A percentile compares a stretch with the other conserved stretches of the same genome.
phyloP scores from a whole-genome alignment of 2,329 filamentous ascomycete species.

The Fusarium musae region DNA sequence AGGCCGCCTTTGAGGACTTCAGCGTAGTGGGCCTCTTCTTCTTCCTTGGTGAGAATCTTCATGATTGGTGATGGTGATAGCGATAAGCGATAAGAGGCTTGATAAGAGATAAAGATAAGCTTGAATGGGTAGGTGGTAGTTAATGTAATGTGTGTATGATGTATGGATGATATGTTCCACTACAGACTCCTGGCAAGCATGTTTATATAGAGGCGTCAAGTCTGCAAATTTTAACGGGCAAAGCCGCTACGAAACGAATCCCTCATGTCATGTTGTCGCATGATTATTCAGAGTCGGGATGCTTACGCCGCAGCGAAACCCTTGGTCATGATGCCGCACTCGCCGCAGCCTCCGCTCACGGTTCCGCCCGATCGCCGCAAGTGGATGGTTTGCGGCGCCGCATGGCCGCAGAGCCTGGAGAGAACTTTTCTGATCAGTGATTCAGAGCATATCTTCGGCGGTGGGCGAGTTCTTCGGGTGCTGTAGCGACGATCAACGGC shows the following conservation, averaged over 20 bases:
- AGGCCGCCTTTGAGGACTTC: conserved; percentile 82
- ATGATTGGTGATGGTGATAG: conserved; percentile 62
- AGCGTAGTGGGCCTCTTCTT: conserved; percentile 87
- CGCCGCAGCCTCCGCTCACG: not conserved
- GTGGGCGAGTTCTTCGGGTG: accelerated
- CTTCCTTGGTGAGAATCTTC: conserved; percentile 96
- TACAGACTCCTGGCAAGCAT: conserved; percentile 5
- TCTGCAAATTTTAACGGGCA: conserved; percentile 15
- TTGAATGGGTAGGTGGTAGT: not conserved
- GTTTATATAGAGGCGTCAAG: conserved; percentile 15
- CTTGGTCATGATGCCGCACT: not conserved
- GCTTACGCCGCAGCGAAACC: conserved; percentile 14
- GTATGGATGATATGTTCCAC: conserved; percentile 5
- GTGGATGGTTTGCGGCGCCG: conserved; percentile 4
- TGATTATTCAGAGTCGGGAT: conserved; percentile 14
- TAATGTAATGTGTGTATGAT: conserved; percentile 10
- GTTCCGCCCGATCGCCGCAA: conserved; percentile 19
- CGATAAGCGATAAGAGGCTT: not conserved
- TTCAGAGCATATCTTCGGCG: not conserved
- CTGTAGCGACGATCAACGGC: not conserved
- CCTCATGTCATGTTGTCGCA: conserved; percentile 27
- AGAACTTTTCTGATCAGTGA: not conserved
- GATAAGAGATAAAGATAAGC: not conserved
- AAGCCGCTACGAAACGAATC: conserved; percentile 9
- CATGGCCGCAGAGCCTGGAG: not conserved